A percentile compares a stretch with the other conserved stretches of the same genome.
Evolutionary conservation across 345 rosid species (phyloP).

Genomic region (Euphorbia pulcherrima): DNA sequence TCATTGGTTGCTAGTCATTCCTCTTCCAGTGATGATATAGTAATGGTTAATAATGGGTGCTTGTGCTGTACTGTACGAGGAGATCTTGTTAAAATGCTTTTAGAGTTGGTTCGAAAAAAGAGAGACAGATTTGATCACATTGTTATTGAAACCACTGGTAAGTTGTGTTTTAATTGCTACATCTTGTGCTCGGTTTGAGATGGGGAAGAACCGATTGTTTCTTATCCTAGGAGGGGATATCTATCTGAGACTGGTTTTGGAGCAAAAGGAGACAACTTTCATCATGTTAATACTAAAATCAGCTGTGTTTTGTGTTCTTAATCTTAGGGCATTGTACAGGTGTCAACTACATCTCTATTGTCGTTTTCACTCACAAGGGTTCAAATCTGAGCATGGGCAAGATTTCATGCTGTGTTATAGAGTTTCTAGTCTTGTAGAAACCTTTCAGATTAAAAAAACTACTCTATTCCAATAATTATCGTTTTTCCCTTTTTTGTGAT

Average conservation of each 20-base stretch:
- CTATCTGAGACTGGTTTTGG: conserved; percentile 65
- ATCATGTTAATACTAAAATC: conserved; percentile 69
- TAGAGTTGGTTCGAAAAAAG: conserved; percentile 57
- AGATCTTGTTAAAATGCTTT: conserved; percentile 73
- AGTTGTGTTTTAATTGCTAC: neutral
- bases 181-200: conserved; percentile 3
- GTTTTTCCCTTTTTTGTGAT: neutral
- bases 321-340: neutral
- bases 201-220: neutral
- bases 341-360: neutral
- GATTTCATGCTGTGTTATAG: neutral
- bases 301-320: conserved; percentile 35
- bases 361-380: neutral
- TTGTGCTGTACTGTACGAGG: conserved; percentile 73
- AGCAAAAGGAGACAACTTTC: conserved; percentile 53
- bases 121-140: conserved; percentile 65
- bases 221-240: conserved; percentile 50
- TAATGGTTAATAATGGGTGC: conserved; percentile 71
- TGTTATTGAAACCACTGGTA: conserved; percentile 80
- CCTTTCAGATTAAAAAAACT: neutral
- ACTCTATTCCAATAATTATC: neutral
- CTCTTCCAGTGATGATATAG: conserved; percentile 52
- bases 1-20: conserved; percentile 73
- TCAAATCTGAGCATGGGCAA: neutral
- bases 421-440: neutral